These are phyloP conservation scores for Colletotrichum eremochloae DNA, from an alignment of 2,329 filamentous ascomycete genomes.

Conservation along the genomic window DNA sequence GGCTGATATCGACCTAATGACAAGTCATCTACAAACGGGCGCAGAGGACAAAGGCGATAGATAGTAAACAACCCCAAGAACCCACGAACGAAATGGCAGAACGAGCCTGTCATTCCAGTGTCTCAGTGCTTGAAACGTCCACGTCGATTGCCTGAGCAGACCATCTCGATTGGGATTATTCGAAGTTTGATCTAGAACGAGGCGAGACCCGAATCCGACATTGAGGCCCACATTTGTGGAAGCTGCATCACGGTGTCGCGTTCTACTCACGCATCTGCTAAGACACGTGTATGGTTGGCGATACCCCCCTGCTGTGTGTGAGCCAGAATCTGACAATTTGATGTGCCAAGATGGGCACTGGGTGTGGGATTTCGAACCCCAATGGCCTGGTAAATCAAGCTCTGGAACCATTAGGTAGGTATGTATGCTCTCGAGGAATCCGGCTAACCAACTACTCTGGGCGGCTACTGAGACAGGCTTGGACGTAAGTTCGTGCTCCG, in stretches of 20 bases:
- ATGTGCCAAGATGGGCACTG: not conserved
- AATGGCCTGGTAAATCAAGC: not conserved
- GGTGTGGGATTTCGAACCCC: not conserved
- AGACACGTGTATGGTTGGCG: not conserved
- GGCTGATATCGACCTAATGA: not conserved
- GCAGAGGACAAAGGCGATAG: not conserved
- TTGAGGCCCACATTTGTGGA: not conserved
- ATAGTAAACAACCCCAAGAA: not conserved
- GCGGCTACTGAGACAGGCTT: constrained; percentile 5
- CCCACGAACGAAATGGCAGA: not conserved
- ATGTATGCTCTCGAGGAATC: not conserved
- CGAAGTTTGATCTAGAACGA: constrained; percentile 4
- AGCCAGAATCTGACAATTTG: constrained; percentile 1
- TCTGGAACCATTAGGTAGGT: not conserved
- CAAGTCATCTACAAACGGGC: not conserved
- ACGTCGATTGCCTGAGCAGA: not conserved
- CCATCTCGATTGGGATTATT: not conserved
- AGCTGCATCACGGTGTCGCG: not conserved
- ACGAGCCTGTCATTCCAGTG: not conserved
- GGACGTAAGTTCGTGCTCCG: not conserved
- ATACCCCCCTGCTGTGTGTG: not conserved
- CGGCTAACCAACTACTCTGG: not conserved
- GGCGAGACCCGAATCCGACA: constrained; percentile 9
- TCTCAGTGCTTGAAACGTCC: not conserved
- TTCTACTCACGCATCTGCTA: not conserved